Evolutionary conservation across 2,329 filamentous ascomycete genomes (phyloP).

Genomic region (Trichoderma sp.): DNA sequence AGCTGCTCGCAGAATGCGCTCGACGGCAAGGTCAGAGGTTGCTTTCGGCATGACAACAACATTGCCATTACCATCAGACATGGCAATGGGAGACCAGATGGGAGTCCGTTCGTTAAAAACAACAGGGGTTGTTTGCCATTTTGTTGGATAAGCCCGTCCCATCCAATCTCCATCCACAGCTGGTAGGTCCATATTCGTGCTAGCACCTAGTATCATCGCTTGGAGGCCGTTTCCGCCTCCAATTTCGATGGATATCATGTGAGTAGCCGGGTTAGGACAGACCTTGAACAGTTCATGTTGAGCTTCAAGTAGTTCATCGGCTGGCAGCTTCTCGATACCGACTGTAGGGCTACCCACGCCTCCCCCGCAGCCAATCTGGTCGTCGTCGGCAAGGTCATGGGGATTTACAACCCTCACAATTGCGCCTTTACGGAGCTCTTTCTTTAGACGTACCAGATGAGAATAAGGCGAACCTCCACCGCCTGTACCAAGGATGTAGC

Average conservation of each 20-base stretch:
- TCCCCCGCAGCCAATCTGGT: conserved; percentile 53
- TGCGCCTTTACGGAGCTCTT: conserved; percentile 49
- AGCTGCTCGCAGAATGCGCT: conserved; percentile 49
- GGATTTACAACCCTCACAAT: conserved; percentile 51
- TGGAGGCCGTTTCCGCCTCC: conserved; percentile 64
- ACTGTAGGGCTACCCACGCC: conserved; percentile 59
- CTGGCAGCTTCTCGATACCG: conserved; percentile 56
- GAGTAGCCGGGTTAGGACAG: conserved; percentile 45
- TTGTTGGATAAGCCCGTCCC: conserved; percentile 53
- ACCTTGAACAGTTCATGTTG: conserved; percentile 53
- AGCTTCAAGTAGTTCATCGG: conserved; percentile 52
- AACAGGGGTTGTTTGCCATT: conserved; percentile 54
- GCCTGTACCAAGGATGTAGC: conserved; percentile 60
- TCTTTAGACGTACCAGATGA: conserved; percentile 48
- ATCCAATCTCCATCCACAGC: conserved; percentile 56
- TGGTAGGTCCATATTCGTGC: conserved; percentile 49
- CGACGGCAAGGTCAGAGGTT: conserved; percentile 45
- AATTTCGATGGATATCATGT: conserved; percentile 62
- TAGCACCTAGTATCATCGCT: conserved; percentile 54
- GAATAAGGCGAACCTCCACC: conserved; percentile 56
- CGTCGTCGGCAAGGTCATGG: conserved; percentile 47
- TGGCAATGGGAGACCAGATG: conserved; percentile 45
- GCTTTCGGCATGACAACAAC: conserved; percentile 48
- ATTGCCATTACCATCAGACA: conserved; percentile 52
- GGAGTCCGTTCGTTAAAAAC: conserved; percentile 47